phyloP scores from a whole-genome alignment of 768 basidiomycete species.

The Hygrophoropsis aurantiaca region DNA sequence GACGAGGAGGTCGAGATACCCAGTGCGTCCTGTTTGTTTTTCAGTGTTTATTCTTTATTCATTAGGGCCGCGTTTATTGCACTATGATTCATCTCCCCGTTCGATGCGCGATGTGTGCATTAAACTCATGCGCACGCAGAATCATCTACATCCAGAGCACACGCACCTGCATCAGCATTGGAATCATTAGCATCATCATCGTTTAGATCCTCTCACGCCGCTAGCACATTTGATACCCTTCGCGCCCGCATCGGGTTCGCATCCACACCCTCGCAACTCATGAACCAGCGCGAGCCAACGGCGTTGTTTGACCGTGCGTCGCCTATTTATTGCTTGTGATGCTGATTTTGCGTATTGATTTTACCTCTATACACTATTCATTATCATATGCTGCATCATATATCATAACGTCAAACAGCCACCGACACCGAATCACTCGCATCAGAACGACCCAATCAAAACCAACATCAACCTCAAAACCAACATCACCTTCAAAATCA shows the following conservation, averaged over 20 bases:
- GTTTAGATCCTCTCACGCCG: no score
- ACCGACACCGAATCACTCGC: conserved; percentile 9
- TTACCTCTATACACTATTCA: no score
- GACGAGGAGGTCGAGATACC: conserved; percentile 65
- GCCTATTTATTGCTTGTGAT: neutral
- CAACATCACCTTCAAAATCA: conserved; percentile 26
- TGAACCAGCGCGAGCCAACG: conserved; percentile 35
- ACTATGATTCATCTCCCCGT: no score
- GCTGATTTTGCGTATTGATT: neutral
- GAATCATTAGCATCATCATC: conserved; percentile 44
- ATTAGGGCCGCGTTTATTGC: no score
- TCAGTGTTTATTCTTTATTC: no score
- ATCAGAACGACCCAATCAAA: conserved; percentile 15
- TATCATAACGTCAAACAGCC: neutral
- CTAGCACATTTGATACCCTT: conserved; percentile 45
- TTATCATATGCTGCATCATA: neutral
- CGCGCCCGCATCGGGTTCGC: conserved; percentile 45
- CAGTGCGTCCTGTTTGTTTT: conserved; percentile 39
- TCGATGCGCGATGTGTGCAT: no score
- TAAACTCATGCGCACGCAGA: no score
- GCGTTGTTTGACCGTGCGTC: conserved; percentile 36
- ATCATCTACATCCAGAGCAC: no score
- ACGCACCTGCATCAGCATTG: no score
- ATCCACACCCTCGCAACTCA: conserved; percentile 35
- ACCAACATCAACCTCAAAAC: conserved; percentile 14